Conservation (phyloP, 371 early-diverging fungal species). For the Coemansia sp. region DNA sequence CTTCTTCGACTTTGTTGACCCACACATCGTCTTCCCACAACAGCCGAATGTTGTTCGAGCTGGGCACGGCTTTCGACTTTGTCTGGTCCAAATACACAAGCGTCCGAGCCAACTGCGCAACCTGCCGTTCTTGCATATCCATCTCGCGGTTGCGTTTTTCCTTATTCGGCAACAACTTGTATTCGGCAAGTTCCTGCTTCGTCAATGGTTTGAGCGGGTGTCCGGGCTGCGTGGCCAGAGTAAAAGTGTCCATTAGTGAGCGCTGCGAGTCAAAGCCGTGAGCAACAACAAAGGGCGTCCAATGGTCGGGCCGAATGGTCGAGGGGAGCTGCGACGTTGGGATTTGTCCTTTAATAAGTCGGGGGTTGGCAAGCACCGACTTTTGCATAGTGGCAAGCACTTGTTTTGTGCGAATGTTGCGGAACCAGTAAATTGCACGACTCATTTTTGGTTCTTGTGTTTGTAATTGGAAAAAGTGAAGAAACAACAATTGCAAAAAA, state of each 20-base stretch:
- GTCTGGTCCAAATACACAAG: conserved; percentile 40
- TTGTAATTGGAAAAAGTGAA: background rate
- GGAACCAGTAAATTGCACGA: conserved; percentile 42
- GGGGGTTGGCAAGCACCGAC: conserved; percentile 28
- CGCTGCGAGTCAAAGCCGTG: conserved; percentile 29
- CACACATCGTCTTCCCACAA: conserved; percentile 45
- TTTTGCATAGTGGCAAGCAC: conserved; percentile 33
- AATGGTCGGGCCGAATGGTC: conserved; percentile 48
- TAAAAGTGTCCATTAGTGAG: conserved; percentile 19
- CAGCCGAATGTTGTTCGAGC: conserved; percentile 15
- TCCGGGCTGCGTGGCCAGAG: conserved; percentile 25
- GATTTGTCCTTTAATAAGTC: conserved; percentile 35
- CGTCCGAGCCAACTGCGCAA: conserved; percentile 49
- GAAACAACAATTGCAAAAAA: background rate
- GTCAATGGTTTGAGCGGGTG: conserved; percentile 27
- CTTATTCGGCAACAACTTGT: conserved; percentile 19
- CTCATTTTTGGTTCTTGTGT: background rate
- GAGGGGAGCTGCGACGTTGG: conserved; percentile 34
- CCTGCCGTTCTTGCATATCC: conserved; percentile 44
- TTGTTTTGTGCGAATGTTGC: conserved; percentile 50
- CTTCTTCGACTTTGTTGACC: conserved; percentile 23
- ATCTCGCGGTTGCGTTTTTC: conserved; percentile 29
- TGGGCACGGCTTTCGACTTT: conserved; percentile 6
- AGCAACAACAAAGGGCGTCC: conserved; percentile 50
- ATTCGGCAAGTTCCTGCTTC: conserved; percentile 6